phyloP scores from a whole-genome alignment of 495 filamentous ascomycete genomes.

The Opeltia flavorubescens region DNA sequence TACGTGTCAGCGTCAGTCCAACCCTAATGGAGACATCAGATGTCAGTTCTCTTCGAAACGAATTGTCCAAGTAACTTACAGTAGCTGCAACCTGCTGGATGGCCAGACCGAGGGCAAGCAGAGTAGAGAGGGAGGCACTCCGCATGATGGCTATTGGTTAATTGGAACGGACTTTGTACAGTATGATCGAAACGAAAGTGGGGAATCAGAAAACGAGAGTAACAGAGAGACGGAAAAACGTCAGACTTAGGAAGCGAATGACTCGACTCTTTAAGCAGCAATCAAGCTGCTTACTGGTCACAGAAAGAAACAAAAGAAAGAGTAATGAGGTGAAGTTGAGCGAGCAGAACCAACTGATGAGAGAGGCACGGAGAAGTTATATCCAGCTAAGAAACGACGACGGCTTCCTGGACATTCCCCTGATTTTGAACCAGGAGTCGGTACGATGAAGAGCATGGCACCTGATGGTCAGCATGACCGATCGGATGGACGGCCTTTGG shows the following conservation, averaged over 20 bases:
- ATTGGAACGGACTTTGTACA: neutral
- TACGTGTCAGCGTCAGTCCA: constrained; percentile 50
- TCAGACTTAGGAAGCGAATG: constrained; percentile 5
- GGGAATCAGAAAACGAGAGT: neutral
- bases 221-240: neutral
- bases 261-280: neutral
- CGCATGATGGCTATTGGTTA: neutral
- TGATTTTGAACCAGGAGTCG: neutral
- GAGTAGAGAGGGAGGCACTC: neutral
- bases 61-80: neutral
- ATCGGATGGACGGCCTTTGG: neutral
- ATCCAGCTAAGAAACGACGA: neutral
- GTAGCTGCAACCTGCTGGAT: constrained; percentile 39
- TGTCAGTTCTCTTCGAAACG: neutral
- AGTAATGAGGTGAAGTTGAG: neutral
- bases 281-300: neutral
- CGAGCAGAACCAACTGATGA: neutral
- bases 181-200: neutral
- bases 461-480: neutral
- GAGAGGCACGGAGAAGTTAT: neutral
- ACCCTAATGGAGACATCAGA: constrained; percentile 14
- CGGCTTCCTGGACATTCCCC: neutral
- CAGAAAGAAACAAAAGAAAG: neutral
- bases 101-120: constrained; percentile 8
- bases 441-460: neutral